Evolutionary conservation across 768 basidiomycete species (phyloP).

Genomic region (Mycena rosella): DNA sequence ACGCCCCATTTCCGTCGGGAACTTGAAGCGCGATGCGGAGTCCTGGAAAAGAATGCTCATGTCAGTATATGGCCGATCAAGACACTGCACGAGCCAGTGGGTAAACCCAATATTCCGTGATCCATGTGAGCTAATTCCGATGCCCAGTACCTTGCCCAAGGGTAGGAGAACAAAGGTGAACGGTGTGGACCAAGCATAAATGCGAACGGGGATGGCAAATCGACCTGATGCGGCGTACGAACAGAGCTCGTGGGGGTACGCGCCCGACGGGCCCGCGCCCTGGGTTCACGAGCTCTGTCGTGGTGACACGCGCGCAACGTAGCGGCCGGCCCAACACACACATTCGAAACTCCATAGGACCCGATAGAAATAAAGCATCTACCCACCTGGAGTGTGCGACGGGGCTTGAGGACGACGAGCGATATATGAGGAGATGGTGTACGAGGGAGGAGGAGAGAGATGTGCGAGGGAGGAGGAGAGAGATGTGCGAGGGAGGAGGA

Average conservation of each 20-base stretch:
- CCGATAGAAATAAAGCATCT: neutral
- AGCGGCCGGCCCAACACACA: conserved; percentile 14
- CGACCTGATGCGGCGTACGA: conserved; percentile 2
- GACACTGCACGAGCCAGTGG: conserved; percentile 14
- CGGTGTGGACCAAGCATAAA: conserved; percentile 15
- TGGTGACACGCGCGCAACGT: neutral
- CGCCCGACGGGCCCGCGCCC: neutral
- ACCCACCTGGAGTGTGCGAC: neutral
- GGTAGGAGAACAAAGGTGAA: neutral
- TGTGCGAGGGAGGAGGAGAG: too few relatives aligned
- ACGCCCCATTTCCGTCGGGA: too few relatives aligned
- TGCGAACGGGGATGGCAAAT: conserved; percentile 9
- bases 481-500: too few relatives aligned
- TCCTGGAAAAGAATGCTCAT: neutral
- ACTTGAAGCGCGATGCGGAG: neutral
- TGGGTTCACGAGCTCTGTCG: neutral
- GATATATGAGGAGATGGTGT: neutral
- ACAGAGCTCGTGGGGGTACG: neutral
- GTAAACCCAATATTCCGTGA: conserved; percentile 5
- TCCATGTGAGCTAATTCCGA: conserved; percentile 7
- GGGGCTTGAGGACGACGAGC: neutral
- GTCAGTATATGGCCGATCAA: neutral
- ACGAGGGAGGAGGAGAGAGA: too few relatives aligned
- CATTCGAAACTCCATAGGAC: neutral
- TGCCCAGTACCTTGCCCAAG: neutral